Conservation (phyloP, 176 grass and related monocot species). For the Poa annua region DNA sequence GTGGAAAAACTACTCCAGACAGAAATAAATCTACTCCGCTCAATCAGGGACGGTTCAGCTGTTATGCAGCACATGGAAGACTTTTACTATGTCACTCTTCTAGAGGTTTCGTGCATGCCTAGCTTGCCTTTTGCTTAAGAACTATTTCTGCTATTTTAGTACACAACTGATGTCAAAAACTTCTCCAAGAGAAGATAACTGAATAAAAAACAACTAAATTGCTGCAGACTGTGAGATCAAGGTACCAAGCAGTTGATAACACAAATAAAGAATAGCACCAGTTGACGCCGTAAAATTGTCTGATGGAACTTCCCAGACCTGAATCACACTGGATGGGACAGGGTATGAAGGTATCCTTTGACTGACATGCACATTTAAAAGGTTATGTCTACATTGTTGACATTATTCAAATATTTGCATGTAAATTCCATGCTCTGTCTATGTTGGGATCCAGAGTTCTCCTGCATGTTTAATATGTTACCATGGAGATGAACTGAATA, state of each 20-base stretch:
- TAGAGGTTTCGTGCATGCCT: constrained; percentile 65
- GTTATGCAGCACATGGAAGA: constrained; percentile 99
- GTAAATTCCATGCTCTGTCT: not conserved
- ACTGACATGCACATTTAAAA: not conserved
- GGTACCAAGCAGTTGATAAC: constrained; percentile 41
- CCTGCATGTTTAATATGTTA: not conserved
- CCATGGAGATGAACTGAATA: not conserved
- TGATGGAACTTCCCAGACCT: not conserved
- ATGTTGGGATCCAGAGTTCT: not conserved
- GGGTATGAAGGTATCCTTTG: constrained; percentile 3
- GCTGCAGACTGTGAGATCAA: constrained; percentile 82
- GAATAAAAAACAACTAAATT: constrained; percentile 30
- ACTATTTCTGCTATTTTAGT: constrained; percentile 26
- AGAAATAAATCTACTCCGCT: constrained; percentile 90
- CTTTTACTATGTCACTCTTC: constrained; percentile 95
- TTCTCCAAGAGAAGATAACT: constrained; percentile 10
- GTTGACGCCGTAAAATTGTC: constrained; percentile 21
- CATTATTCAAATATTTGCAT: not conserved
- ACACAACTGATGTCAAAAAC: constrained; percentile 26
- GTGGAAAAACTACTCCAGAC: constrained; percentile 88
- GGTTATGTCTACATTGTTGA: not conserved
- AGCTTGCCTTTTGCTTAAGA: constrained; percentile 30
- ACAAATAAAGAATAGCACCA: constrained; percentile 45
- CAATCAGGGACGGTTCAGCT: constrained; percentile 93
- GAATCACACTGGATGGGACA: not conserved